Percentiles rank a stretch among this genome's conserved stretches.
phyloP scores from a whole-genome alignment of 257 asterid species.

The Coffea canephora region DNA sequence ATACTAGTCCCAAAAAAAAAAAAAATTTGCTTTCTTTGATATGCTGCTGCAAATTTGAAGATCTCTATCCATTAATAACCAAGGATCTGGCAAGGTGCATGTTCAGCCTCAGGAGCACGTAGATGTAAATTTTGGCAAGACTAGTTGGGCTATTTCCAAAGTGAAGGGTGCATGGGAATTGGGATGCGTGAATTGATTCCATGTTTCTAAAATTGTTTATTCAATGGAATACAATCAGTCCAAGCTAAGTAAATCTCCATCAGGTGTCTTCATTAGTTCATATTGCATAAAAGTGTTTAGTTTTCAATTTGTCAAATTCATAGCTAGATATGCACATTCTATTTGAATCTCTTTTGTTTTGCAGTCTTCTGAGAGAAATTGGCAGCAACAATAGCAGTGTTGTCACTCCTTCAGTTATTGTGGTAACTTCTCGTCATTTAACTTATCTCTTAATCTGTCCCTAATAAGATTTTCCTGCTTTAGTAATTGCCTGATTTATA shows the following conservation, averaged over 20 bases:
- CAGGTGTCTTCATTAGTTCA: not conserved
- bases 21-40: not conserved
- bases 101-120: no score
- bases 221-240: not conserved
- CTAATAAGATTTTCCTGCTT: not conserved
- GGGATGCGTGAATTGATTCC: not conserved
- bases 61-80: no score
- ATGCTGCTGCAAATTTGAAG: no score
- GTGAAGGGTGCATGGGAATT: not conserved
- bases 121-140: not conserved
- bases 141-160: not conserved
- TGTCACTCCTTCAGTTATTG: constrained; percentile 1
- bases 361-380: not conserved
- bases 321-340: not conserved
- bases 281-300: not conserved
- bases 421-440: constrained; percentile 12
- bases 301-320: no score
- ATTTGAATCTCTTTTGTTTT: not conserved
- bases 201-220: not conserved
- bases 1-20: not conserved
- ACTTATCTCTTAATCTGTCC: not conserved
- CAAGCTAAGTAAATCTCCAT: not conserved
- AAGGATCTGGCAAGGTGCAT: no score
- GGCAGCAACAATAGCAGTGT: not conserved
- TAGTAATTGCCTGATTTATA: not conserved